phyloP scores from a whole-genome alignment of 768 basidiomycete genomes.

The Trametes sanguinea region DNA sequence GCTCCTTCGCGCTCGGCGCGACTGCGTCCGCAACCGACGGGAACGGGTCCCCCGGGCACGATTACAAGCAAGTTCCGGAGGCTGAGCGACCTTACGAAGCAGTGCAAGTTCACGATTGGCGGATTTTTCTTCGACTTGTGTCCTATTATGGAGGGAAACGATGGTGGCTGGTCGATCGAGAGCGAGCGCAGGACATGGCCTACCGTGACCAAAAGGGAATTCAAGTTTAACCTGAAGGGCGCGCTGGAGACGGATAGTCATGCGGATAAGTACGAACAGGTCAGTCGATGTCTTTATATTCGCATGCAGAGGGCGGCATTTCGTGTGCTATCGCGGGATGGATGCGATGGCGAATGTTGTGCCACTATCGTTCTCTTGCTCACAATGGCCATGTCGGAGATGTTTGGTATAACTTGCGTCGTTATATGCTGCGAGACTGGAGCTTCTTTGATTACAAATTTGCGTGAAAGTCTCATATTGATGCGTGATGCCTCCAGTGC shows the following conservation, averaged over 20 bases:
- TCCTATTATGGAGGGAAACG: conserved; percentile 29
- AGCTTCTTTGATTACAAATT: too few species aligned
- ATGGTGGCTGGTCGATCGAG: conserved; percentile 24
- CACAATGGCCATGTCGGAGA: too few species aligned
- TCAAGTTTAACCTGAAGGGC: conserved; percentile 31
- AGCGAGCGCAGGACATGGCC: conserved; percentile 29
- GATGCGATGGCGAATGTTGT: too few species aligned
- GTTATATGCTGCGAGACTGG: too few species aligned
- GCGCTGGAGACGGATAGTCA: conserved; percentile 27
- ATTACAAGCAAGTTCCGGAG: neutral
- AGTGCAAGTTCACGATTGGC: conserved; percentile 31
- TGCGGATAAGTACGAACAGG: conserved; percentile 34
- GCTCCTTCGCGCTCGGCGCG: neutral
- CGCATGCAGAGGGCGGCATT: too few species aligned
- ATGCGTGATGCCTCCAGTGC: conserved; percentile 25
- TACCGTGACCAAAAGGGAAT: conserved; percentile 32
- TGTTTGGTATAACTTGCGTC: too few species aligned
- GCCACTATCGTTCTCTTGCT: too few species aligned
- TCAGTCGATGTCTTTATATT: conserved; percentile 14
- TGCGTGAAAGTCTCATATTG: neutral
- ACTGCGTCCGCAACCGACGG: neutral
- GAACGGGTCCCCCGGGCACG: too few species aligned
- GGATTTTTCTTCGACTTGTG: conserved; percentile 32
- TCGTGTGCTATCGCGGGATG: too few species aligned
- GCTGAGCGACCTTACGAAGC: conserved; percentile 21